A percentile compares a stretch with the other conserved stretches of the same genome.
phyloP scores from a whole-genome alignment of 208 protist genomes.

The Angomonas deanei region DNA sequence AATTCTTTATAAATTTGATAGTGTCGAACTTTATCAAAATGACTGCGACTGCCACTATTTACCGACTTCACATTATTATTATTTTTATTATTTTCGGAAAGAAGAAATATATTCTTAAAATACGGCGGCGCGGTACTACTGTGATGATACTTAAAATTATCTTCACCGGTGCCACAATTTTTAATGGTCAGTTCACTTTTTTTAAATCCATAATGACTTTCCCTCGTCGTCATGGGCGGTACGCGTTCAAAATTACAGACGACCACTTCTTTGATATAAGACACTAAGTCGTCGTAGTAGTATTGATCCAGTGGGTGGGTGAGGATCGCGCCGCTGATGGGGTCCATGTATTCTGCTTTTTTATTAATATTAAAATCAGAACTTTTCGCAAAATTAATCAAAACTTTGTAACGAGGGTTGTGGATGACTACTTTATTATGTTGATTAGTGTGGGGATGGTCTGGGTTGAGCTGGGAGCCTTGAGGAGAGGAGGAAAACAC shows the following conservation, averaged over 20 bases:
- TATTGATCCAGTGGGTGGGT: constrained; percentile 36
- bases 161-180: neutral
- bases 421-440: neutral
- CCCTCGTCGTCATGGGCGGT: constrained; percentile 35
- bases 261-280: constrained; percentile 45
- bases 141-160: constrained; percentile 28
- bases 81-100: neutral
- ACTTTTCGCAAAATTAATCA: constrained; percentile 40
- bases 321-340: constrained; percentile 50
- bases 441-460: neutral
- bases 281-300: constrained; percentile 12
- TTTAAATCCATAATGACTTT: constrained; percentile 29
- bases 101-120: constrained; percentile 20
- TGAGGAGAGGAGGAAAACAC: too few species aligned
- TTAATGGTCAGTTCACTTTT: neutral
- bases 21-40: neutral
- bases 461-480: neutral
- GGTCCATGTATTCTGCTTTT: constrained; percentile 69
- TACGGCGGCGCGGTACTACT: constrained; percentile 21
- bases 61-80: too few species aligned
- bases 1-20: constrained; percentile 20
- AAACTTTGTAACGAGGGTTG: constrained; percentile 50
- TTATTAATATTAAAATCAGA: constrained; percentile 46
- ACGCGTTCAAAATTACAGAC: constrained; percentile 52
- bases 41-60: neutral